phyloP scores from a whole-genome alignment of 2,329 filamentous ascomycete genomes.

The Xylaria sp. region DNA sequence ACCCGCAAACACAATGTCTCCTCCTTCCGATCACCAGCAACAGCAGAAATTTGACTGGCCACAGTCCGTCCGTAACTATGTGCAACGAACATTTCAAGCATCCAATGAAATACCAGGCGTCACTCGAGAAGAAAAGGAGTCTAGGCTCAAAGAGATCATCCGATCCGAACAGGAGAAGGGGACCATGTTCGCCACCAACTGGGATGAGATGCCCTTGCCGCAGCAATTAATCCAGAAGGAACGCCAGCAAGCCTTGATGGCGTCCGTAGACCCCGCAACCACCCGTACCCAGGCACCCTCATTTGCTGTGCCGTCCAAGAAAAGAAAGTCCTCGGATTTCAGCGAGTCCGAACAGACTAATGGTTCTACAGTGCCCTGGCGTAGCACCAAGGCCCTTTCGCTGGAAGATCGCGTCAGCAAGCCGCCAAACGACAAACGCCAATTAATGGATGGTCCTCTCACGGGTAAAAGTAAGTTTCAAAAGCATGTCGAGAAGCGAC shows the following conservation, averaged over 20 bases:
- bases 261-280: slow-evolving; percentile 34
- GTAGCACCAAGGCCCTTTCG: slow-evolving; percentile 67
- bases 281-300: slow-evolving; percentile 33
- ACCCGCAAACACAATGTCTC: slow-evolving; percentile 44
- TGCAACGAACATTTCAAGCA: slow-evolving; percentile 85
- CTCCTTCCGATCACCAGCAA: slow-evolving; percentile 52
- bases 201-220: slow-evolving; percentile 84
- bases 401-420: slow-evolving; percentile 83
- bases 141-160: slow-evolving; percentile 86
- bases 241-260: slow-evolving; percentile 62
- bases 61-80: slow-evolving; percentile 83
- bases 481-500: slow-evolving; percentile 86
- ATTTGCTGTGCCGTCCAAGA: slow-evolving; percentile 63
- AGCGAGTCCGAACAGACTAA: slow-evolving; percentile 60
- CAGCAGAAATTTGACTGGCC: slow-evolving; percentile 80
- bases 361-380: slow-evolving; percentile 76
- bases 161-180: slow-evolving; percentile 80
- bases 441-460: slow-evolving; percentile 54
- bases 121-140: slow-evolving; percentile 76
- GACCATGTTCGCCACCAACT: slow-evolving; percentile 78
- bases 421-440: slow-evolving; percentile 59
- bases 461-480: slow-evolving; percentile 84
- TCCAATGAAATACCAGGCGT: slow-evolving; percentile 74
- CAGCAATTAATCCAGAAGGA: slow-evolving; percentile 83
- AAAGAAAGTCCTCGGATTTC: slow-evolving; percentile 82